These are phyloP conservation scores for Paxillus ammoniavirescens DNA, from an alignment of 768 basidiomycete genomes.

Conservation along the genomic window DNA sequence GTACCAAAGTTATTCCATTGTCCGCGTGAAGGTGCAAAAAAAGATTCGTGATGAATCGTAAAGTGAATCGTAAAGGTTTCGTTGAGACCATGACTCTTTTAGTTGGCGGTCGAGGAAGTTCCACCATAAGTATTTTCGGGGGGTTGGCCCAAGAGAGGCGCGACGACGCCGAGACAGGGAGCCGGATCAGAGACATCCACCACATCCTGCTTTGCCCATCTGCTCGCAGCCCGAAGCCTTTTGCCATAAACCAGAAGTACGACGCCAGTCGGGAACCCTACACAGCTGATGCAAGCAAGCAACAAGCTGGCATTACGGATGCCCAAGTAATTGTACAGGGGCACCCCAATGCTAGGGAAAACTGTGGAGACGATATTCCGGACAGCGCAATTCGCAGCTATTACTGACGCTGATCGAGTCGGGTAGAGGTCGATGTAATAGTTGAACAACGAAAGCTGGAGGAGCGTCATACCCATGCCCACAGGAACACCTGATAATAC, in stretches of 20 bases:
- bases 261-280: conserved; percentile 21
- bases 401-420: conserved; percentile 20
- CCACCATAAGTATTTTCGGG: conserved; percentile 16
- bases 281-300: conserved; percentile 21
- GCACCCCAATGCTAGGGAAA: conserved; percentile 16
- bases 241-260: conserved; percentile 19
- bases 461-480: conserved; percentile 26
- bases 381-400: conserved; percentile 24
- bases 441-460: conserved; percentile 23
- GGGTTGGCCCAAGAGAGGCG: conserved; percentile 14
- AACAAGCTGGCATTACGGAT: conserved; percentile 17
- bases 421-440: conserved; percentile 29
- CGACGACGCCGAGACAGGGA: neutral
- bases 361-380: conserved; percentile 18
- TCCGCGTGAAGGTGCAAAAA: no score
- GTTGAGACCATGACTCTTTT: neutral
- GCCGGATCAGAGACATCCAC: neutral
- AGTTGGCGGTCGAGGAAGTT: conserved; percentile 1
- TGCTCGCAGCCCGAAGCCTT: conserved; percentile 17
- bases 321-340: conserved; percentile 17
- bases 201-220: conserved; percentile 24
- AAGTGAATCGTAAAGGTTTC: neutral
- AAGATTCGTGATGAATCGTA: no score
- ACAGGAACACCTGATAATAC: conserved; percentile 24
- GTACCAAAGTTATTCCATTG: no score